Evolutionary conservation across 2,329 filamentous ascomycete genomes (phyloP), one percentile per base, ranked within the genome.

Genomic region (Fusarium falciforme): DNA sequence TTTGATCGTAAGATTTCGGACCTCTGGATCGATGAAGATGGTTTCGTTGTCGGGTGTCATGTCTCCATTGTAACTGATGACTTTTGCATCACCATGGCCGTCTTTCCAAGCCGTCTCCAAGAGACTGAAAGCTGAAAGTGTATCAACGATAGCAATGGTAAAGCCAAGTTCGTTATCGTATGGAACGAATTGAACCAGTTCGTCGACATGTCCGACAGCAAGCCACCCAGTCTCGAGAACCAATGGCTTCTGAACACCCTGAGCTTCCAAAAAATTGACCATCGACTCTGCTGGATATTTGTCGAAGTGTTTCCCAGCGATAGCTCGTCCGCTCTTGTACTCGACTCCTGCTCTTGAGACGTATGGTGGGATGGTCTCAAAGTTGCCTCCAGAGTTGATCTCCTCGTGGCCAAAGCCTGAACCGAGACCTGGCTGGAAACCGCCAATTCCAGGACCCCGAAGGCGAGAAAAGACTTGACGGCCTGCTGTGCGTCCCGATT

Each of bases 341-440:
- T 52, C 33, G 9, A 66, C 68, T 11, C 75, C 78, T 3, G 78
- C 79, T 22, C 71, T 68, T 29, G 73, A 68, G 1, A 25, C 44
- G 33, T 80, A 71, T 0, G 83, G 82, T 6, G 82, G 83, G 31
- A 84, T 83, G 0, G 82, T 82, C 65, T 85, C 83, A 5, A 85
- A 58, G 63, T 85, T 84, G 0, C 83, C 80, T 5, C 61, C 66
- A 0, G 71, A 74, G 33, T 80, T 76, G 31, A 75, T 76, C 11
- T 63, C 68, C 6, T 70, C 71, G n/a, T 68, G 25, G 0, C 64
- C 68, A 40, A 70, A 64, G 6, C 54, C 60, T 12, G 58, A 29
- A 6, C 29, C 33, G 7, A 44, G 49, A 2, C 65, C 52, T 29
- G 74, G 70, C 71, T 84, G 80, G 2, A 83, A 78, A 0, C 77